These are phyloP conservation scores for Magnolia officinalis DNA, from an alignment of 164 flowering plant species.

Conservation along the genomic window DNA sequence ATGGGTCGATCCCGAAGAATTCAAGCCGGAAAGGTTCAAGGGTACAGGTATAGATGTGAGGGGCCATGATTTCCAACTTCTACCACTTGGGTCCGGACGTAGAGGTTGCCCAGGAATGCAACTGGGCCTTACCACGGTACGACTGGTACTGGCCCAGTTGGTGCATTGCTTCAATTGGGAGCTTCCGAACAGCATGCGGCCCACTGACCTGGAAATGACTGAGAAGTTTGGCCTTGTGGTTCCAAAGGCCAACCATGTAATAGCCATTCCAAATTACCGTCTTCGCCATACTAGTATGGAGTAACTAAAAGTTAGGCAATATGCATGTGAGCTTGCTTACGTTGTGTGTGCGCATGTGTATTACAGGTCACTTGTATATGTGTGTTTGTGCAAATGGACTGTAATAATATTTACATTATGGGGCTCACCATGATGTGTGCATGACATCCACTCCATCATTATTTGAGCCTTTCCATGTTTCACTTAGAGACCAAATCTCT, in stretches of 20 bases:
- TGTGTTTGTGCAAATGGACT: too few species aligned
- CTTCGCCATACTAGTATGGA: background rate
- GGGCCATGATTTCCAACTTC: constrained; percentile 7
- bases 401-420: too few species aligned
- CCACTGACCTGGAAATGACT: constrained; percentile 6
- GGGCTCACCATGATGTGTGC: too few species aligned
- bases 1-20: constrained; percentile 17
- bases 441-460: too few species aligned
- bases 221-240: constrained; percentile 10
- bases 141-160: constrained; percentile 1
- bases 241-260: constrained; percentile 9
- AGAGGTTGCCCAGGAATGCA: constrained; percentile 14
- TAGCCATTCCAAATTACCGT: constrained; percentile 6
- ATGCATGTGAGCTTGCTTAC: too few species aligned
- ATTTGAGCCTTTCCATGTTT: too few species aligned
- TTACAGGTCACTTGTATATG: too few species aligned
- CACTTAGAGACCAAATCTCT: too few species aligned
- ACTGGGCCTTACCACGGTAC: constrained; percentile 1
- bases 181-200: constrained; percentile 7
- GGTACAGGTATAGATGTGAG: background rate
- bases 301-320: background rate
- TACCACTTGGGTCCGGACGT: constrained; percentile 17
- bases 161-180: constrained; percentile 18
- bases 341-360: too few species aligned
- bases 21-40: constrained; percentile 7